Evolutionary conservation across 2,329 filamentous ascomycete species (phyloP), one percentile per base, ranked within the genome.

Genomic region (Beauveria brongniartii): DNA sequence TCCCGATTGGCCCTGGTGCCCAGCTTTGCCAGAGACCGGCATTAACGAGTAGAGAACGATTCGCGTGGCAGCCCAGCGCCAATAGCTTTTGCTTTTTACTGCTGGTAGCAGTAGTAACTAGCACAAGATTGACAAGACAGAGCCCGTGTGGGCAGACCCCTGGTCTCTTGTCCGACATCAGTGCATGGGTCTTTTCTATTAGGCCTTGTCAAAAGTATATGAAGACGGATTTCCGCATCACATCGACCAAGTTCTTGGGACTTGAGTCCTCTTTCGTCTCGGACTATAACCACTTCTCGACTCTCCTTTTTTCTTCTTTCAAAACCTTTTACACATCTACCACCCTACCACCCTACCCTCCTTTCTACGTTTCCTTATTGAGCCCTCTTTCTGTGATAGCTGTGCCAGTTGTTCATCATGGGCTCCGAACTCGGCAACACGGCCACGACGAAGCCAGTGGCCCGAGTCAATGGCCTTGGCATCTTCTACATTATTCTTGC

Each of bases 401-500:
- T 12, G 9, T 12, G 14, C 24, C 41, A 46, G 7, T 10, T 14
- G 1, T 18, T 28, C 59, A 61, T 24, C 22, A 61, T 61, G 59
- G 52, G 52, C 30, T 61, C 59, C 22, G 71, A 74, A 55, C 68
- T 72, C 41, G 72, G 72, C 58, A 68, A 67, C 28, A 72, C 69
- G 5, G 62, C 67, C 28, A 66, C 70, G 52, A 70, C 69, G 54
- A 68, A 69, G 63, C 69, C 74, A 20, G 63, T 67, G 62, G 64
- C 69, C 26, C 67, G 70, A n/a, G 62, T 76, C 37, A 72, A 77
- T 61, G 71, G 65, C 54, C 65, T 77, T 40, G 75, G 75, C 61
- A 69, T 79, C 64, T 79, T 77, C 65, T 79, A 69, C 67, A 67
- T 75, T 62, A 65, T 67, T 62, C 74, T 75, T 55, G 69, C 70